A percentile compares a stretch with the other conserved stretches of the same genome.
phyloP scores from a whole-genome alignment of 2,329 filamentous ascomycete species.

The Daldinia sp. region DNA sequence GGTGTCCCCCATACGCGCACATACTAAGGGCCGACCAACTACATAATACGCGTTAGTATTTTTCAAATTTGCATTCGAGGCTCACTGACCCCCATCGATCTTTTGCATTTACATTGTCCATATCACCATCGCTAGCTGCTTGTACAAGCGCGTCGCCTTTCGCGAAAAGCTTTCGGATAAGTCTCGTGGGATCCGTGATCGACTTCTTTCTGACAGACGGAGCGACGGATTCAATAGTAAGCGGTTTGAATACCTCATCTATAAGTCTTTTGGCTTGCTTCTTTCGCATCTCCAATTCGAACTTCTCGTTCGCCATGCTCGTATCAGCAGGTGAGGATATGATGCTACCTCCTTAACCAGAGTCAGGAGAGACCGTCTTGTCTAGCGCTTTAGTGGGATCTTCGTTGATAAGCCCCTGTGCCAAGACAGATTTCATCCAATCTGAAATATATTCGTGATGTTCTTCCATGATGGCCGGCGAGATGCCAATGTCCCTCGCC shows the following conservation, averaged over 20 bases:
- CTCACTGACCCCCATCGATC: constrained; percentile 42
- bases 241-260: constrained; percentile 31
- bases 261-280: constrained; percentile 30
- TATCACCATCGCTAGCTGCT: constrained; percentile 43
- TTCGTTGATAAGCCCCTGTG: constrained; percentile 41
- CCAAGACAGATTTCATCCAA: constrained; percentile 40
- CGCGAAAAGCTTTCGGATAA: constrained; percentile 41
- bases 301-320: constrained; percentile 39
- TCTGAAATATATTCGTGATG: constrained; percentile 41
- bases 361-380: constrained; percentile 27
- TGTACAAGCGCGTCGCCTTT: constrained; percentile 44
- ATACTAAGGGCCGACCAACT: constrained; percentile 43
- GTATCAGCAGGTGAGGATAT: constrained; percentile 30
- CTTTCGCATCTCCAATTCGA: constrained; percentile 37
- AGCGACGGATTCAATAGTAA: constrained; percentile 21
- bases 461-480: constrained; percentile 36
- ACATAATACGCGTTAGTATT: constrained; percentile 10
- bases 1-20: constrained; percentile 41
- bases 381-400: constrained; percentile 22
- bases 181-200: constrained; percentile 28
- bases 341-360: constrained; percentile 37
- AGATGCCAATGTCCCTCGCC: constrained; percentile 42
- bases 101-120: constrained; percentile 42
- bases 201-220: constrained; percentile 30
- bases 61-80: background rate